phyloP scores from a whole-genome alignment of 768 basidiomycete genomes.

The Crassisporium funariophilum region DNA sequence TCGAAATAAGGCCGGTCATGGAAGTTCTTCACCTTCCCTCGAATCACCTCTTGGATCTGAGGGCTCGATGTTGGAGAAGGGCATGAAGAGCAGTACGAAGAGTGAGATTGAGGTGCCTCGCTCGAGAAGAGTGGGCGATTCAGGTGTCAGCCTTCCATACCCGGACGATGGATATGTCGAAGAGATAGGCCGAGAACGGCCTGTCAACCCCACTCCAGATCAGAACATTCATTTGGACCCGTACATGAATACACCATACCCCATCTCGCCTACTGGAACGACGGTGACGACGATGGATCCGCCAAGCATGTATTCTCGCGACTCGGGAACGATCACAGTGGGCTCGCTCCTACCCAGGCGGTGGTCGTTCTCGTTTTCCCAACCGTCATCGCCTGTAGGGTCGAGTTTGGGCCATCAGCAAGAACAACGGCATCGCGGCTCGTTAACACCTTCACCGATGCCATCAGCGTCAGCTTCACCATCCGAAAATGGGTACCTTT shows the following conservation, averaged over 20 bases:
- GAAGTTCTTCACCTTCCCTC: constrained; percentile 6
- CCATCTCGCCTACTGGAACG: constrained; percentile 44
- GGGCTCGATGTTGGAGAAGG: constrained; percentile 44
- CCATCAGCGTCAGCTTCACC: constrained; percentile 18
- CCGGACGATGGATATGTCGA: constrained; percentile 9
- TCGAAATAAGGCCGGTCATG: constrained; percentile 13
- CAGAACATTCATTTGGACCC: constrained; percentile 43
- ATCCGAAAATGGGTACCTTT: constrained; percentile 13
- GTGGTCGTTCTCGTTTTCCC: constrained; percentile 39
- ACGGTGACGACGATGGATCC: constrained; percentile 30
- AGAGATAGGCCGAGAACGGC: constrained; percentile 33
- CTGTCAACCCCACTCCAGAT: constrained; percentile 57
- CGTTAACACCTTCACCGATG: constrained; percentile 15
- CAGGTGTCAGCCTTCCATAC: constrained; percentile 12
- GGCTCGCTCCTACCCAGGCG: constrained; percentile 40
- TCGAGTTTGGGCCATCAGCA: constrained; percentile 24
- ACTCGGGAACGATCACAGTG: constrained; percentile 40
- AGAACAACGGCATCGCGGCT: constrained; percentile 10
- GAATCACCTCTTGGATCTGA: constrained; percentile 25
- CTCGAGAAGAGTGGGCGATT: not conserved
- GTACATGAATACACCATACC: constrained; percentile 44
- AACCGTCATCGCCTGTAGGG: constrained; percentile 27
- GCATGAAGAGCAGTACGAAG: constrained; percentile 17
- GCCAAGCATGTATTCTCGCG: constrained; percentile 33
- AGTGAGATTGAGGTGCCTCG: constrained; percentile 9